Conservation (phyloP, 106 monocot genomes). For the Dendrobium chrysotoxum region DNA sequence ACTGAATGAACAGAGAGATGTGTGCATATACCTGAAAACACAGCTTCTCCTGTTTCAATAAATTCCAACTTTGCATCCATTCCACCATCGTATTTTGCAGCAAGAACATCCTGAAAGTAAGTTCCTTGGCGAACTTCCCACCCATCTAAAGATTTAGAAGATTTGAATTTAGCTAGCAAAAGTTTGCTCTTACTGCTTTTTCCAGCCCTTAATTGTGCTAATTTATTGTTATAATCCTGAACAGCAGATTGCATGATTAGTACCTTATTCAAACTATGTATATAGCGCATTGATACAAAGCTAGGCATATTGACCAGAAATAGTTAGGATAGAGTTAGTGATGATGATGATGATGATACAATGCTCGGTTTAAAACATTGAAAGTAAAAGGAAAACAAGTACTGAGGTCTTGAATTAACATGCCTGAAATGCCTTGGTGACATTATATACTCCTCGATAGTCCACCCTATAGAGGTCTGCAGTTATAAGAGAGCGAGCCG, state of each 20-base stretch:
- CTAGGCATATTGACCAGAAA: no score
- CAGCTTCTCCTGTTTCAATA: slow-evolving; percentile 57
- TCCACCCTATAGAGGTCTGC: slow-evolving; percentile 92
- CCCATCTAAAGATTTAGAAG: slow-evolving; percentile 53
- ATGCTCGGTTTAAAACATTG: no score
- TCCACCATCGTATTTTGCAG: slow-evolving; percentile 76
- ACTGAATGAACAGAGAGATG: background rate
- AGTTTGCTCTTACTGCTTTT: slow-evolving; percentile 99
- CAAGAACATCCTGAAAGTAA: slow-evolving; percentile 71
- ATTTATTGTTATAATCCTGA: slow-evolving; percentile 84
- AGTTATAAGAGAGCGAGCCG: slow-evolving; percentile 81
- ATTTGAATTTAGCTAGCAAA: slow-evolving; percentile 83
- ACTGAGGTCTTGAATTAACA: background rate
- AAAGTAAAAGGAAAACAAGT: background rate
- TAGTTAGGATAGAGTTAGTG: no score
- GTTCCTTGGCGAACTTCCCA: slow-evolving; percentile 86
- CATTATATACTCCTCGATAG: slow-evolving; percentile 76
- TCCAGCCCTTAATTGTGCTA: slow-evolving; percentile 90
- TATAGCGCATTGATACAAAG: background rate
- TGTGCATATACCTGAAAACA: slow-evolving; percentile 64
- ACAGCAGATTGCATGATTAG: background rate
- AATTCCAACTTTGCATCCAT: slow-evolving; percentile 90
- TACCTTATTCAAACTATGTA: background rate
- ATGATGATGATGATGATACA: no score
- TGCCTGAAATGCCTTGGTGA: slow-evolving; percentile 89